Evolutionary conservation across 2,329 filamentous ascomycete genomes (phyloP), one percentile per base, ranked within the genome.

Genomic region (Nothophoma quercina): DNA sequence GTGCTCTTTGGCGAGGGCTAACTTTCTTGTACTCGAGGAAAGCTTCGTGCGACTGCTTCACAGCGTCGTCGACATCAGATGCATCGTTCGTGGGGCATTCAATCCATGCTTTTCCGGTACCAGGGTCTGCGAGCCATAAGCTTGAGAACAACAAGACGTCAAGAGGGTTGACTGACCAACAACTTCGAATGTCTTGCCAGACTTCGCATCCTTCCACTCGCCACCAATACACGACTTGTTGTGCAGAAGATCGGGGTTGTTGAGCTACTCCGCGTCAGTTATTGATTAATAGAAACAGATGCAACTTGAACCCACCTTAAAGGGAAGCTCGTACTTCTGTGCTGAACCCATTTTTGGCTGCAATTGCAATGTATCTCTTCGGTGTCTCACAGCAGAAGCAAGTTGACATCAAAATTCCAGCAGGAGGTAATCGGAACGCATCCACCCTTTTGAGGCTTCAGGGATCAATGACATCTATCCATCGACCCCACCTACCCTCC

Each of bases 61-160:
- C 85, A 1, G 86, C 82, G 4, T 70, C 71, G 53, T 87, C 82
- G 47, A 88, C 85, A 70, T 89, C 87, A 33, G 84, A 82, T 15
- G 78, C 75, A 25, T 77, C 75, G 61, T 77, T 80, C 36, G 73
- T 76, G 4, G 79, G 79, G 26, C 76, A 78, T 34, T 76, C 77
- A 23, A 74, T 77, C 78, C 78, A 82, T 18, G 75, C 59, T 56
- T 81, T 78, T 62, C 78, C 79, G 45, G 73, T 81, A 40, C 79
- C 79, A 19, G 79, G 79, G 52, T 82, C 83, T 85, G 32, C 7
- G 16, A 13, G 4, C 13, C 13, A 39, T 72, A n/a, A 71, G 42
- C 19, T 35, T 1, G n/a, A 2, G 15, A 9, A 5, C 13, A 7
- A 16, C 7, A n/a, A 15, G 16, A 16, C 3, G 15, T 7, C 1